Evolutionary conservation across 148 eudicot genomes (phyloP).

Genomic region (Fallopia convolvulus): DNA sequence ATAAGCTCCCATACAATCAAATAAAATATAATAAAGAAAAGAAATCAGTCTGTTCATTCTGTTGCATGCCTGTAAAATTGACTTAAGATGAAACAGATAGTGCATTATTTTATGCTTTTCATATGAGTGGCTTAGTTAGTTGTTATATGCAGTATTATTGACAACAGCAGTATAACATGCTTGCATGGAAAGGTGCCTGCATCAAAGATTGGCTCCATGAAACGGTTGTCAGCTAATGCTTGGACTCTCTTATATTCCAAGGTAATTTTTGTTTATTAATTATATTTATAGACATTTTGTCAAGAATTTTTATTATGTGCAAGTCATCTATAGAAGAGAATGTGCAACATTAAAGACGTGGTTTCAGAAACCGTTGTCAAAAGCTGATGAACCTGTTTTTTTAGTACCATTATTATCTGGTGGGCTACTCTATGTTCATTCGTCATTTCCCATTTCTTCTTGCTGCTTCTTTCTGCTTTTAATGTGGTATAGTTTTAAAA

Average conservation of each 20-base stretch:
- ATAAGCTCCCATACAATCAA: not conserved
- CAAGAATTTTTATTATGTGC: not conserved
- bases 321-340: slow-evolving; percentile 7
- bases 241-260: slow-evolving; percentile 69
- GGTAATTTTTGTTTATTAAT: slow-evolving; percentile 33
- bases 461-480: slow-evolving; percentile 9
- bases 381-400: not conserved
- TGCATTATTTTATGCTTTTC: not conserved
- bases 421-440: not conserved
- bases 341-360: slow-evolving; percentile 1
- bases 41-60: not conserved
- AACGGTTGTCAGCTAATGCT: slow-evolving; percentile 74
- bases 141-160: slow-evolving; percentile 53
- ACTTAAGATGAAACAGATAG: not conserved
- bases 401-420: not conserved
- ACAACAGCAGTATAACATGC: slow-evolving; percentile 67
- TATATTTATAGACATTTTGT: not conserved
- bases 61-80: not conserved
- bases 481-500: slow-evolving; percentile 13
- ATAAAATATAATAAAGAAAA: too few relatives aligned
- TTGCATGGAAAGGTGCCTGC: slow-evolving; percentile 79
- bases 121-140: slow-evolving; percentile 16
- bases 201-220: slow-evolving; percentile 55
- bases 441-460: not conserved
- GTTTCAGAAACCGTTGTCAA: not conserved